Evolutionary conservation across 148 eudicot species (phyloP), one percentile per base, ranked within the genome.

Genomic region (Rhododendron mucronatum): DNA sequence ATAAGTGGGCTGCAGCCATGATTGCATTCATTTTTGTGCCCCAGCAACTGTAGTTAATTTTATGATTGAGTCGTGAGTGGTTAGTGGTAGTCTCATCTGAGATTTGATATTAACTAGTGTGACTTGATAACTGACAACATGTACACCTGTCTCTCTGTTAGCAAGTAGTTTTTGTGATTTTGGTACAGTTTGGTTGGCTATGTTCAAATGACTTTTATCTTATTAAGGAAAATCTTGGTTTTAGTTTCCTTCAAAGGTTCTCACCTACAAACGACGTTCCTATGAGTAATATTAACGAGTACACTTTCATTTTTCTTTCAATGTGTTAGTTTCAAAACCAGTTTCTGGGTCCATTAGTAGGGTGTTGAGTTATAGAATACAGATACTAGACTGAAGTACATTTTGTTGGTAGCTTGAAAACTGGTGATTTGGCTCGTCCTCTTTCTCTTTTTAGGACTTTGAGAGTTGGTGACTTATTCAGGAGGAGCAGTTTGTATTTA

Each of bases 321-420:
- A 65, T 9, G 3, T 21, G 1, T 59, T 59, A 59, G 65, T 59
- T 59, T n/a, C 30, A 9, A 28, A 67, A n/a, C 14, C 35, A 26
- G 74, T 41, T 78, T 78, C 30, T 78, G n/a, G 51, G 50, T 21
- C 21, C 80, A 41, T 41, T 77, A 41, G 2, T 77, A 44, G 80
- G 48, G 30, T 78, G 53, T 78, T 44, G 53, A 78, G 48, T 44
- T 23, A 23, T 23, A 78, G 15, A 10, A 26, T 67, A 67, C 26
- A 67, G 74, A 67, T 26, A n/a, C 28, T 67, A 67, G 74, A 10
- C 15, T 67, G 35, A 67, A 28, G 74, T 67, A 67, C 37, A 26
- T 67, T 67, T 74, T 80, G 61, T 63, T 80, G 61, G 82, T 30
- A 28, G 82, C 82, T 80, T 50, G 35, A 15, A 51, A 50, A 50